phyloP scores from a whole-genome alignment of 495 filamentous ascomycete species.

The Penicillium arizonense region DNA sequence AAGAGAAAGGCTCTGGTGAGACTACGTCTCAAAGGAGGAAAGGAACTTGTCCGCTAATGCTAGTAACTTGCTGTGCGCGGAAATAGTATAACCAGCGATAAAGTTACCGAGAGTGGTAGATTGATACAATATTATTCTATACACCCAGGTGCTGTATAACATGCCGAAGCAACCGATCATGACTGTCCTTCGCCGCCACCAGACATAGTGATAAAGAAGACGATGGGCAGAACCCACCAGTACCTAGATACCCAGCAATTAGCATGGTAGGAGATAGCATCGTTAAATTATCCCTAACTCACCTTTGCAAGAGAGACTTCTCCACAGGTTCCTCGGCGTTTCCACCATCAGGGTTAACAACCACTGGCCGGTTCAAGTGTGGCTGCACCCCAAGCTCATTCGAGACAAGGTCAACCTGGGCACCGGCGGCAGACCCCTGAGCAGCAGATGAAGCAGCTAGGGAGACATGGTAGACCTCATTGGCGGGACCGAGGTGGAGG shows the following conservation, averaged over 20 bases:
- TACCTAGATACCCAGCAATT: conserved; percentile 26
- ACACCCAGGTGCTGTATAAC: too few relatives aligned
- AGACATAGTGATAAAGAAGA: conserved; percentile 42
- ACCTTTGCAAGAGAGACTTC: conserved; percentile 50
- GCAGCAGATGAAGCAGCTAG: conserved; percentile 10
- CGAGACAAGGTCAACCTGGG: conserved; percentile 27
- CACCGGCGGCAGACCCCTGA: conserved; percentile 4
- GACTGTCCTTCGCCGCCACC: conserved; percentile 37
- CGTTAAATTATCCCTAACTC: conserved; percentile 11
- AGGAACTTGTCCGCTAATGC: too few relatives aligned
- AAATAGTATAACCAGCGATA: too few relatives aligned
- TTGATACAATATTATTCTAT: not conserved
- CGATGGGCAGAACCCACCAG: conserved; percentile 47
- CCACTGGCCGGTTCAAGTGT: conserved; percentile 41
- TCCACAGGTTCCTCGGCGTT: conserved; percentile 34
- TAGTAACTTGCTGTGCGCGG: too few relatives aligned
- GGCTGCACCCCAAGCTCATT: conserved; percentile 32
- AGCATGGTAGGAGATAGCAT: not conserved
- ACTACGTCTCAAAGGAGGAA: too few relatives aligned
- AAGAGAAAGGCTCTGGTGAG: too few relatives aligned
- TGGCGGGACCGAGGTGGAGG: conserved; percentile 34
- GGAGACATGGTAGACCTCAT: conserved; percentile 40
- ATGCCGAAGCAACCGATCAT: not conserved
- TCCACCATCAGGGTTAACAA: conserved; percentile 39
- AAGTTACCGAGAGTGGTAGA: too few relatives aligned